These are phyloP conservation scores for Hyphodiscus sp. DNA, from an alignment of 2,329 filamentous ascomycete species.

Conservation along the genomic window DNA sequence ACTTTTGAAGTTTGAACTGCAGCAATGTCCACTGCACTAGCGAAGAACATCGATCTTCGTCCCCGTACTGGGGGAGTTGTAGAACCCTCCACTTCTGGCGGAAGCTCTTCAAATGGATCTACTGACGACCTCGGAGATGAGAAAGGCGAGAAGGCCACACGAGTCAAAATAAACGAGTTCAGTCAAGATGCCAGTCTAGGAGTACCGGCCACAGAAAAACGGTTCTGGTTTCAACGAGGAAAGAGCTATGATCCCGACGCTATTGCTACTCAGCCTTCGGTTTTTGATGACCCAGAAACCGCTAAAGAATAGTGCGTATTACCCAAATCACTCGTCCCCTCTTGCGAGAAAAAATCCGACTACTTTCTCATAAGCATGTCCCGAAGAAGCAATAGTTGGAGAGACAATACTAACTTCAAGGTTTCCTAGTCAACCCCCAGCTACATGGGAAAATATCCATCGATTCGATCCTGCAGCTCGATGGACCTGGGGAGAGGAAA, in stretches of 20 bases:
- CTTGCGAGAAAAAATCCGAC: no score
- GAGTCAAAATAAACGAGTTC: not conserved
- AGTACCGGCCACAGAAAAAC: conserved; percentile 14
- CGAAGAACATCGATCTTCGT: conserved; percentile 2
- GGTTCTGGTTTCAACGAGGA: conserved; percentile 20
- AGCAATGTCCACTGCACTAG: conserved; percentile 8
- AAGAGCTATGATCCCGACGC: conserved; percentile 20
- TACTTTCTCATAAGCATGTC: no score
- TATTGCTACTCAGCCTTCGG: conserved; percentile 23
- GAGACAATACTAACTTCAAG: no score
- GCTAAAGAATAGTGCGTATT: conserved; percentile 15
- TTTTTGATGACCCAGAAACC: conserved; percentile 23
- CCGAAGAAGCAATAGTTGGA: no score
- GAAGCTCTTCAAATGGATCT: conserved; percentile 1
- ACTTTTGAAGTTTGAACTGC: not conserved
- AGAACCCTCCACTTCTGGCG: not conserved
- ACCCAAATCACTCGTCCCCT: no score
- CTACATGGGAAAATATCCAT: conserved; percentile 21
- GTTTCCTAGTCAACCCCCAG: conserved; percentile 10
- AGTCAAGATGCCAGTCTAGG: conserved; percentile 10
- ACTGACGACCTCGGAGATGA: conserved; percentile 2
- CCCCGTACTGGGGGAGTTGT: not conserved
- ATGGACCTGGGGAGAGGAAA: conserved; percentile 26
- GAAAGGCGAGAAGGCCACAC: not conserved
- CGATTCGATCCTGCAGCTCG: conserved; percentile 22